Evolutionary conservation across 441 rosid species (phyloP).

Genomic region (Adansonia madagascariensis): DNA sequence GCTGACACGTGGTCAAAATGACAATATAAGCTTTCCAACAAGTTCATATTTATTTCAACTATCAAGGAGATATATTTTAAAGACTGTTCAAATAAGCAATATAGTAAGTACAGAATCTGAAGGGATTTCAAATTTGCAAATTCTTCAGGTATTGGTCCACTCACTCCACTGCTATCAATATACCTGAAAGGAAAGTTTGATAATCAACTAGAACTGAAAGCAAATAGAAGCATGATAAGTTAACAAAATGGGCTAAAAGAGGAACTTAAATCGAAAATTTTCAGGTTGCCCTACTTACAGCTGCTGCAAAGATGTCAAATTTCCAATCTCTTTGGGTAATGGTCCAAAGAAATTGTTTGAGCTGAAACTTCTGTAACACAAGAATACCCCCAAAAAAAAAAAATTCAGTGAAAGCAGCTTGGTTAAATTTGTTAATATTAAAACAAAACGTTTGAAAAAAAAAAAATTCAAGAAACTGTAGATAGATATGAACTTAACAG

Average conservation of each 20-base stretch:
- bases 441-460: not conserved
- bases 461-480: not conserved
- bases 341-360: slow-evolving; percentile 57
- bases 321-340: slow-evolving; percentile 52
- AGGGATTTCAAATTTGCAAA: slow-evolving; percentile 55
- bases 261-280: slow-evolving; percentile 5
- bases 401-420: not conserved
- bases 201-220: not conserved
- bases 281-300: slow-evolving; percentile 42
- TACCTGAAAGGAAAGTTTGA: slow-evolving; percentile 45
- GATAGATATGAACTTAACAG: slow-evolving; percentile 43
- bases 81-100: slow-evolving; percentile 1
- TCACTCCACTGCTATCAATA: slow-evolving; percentile 62
- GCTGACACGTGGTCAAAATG: slow-evolving; percentile 35
- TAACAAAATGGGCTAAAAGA: not conserved
- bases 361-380: slow-evolving; percentile 52
- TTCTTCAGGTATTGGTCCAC: slow-evolving; percentile 55
- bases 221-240: not conserved
- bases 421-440: not conserved
- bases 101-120: slow-evolving; percentile 44
- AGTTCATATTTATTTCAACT: not conserved
- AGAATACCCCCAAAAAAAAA: not conserved
- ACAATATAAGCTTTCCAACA: not conserved
- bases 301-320: slow-evolving; percentile 48
- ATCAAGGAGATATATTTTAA: not conserved